Conservation (phyloP, 371 early-diverging fungal genomes). For the Mortierella polycephala region DNA sequence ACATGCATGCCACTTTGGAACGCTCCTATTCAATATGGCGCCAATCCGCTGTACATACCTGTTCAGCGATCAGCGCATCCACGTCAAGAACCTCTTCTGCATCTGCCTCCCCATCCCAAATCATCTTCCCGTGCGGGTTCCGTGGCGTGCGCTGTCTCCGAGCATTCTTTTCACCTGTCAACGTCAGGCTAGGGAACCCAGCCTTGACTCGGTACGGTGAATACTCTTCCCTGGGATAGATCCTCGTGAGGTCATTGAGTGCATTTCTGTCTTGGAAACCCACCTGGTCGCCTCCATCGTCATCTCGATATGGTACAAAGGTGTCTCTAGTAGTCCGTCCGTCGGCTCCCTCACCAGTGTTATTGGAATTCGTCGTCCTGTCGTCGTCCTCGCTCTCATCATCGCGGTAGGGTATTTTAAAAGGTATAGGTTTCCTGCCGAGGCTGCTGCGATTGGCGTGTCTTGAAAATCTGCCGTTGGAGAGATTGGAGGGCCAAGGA, state of each 20-base stretch:
- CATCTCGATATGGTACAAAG: conserved; percentile 2
- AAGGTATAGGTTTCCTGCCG: conserved; percentile 24
- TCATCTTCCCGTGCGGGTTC: conserved; percentile 30
- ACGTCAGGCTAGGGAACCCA: background rate
- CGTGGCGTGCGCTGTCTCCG: conserved; percentile 18
- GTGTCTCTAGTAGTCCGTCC: background rate
- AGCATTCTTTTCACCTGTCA: background rate
- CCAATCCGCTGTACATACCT: conserved; percentile 20
- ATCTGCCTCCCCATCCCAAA: conserved; percentile 23
- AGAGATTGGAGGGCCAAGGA: conserved; percentile 37
- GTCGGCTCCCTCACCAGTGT: background rate
- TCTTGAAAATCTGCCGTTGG: conserved; percentile 35
- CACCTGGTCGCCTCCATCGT: background rate
- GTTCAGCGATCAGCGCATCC: conserved; percentile 45
- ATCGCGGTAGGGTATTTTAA: conserved; percentile 24
- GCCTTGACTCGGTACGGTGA: conserved; percentile 5
- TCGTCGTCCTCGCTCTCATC: conserved; percentile 10
- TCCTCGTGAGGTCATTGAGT: conserved; percentile 5
- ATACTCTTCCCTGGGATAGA: conserved; percentile 14
- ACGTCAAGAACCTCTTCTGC: conserved; percentile 44
- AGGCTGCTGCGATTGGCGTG: background rate
- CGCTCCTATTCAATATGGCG: no score
- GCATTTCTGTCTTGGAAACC: background rate
- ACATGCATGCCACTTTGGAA: background rate
- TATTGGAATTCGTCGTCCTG: background rate